A percentile compares a stretch with the other conserved stretches of the same genome.
phyloP scores from a whole-genome alignment of 2,329 filamentous ascomycete genomes.

The Nemania abortiva region DNA sequence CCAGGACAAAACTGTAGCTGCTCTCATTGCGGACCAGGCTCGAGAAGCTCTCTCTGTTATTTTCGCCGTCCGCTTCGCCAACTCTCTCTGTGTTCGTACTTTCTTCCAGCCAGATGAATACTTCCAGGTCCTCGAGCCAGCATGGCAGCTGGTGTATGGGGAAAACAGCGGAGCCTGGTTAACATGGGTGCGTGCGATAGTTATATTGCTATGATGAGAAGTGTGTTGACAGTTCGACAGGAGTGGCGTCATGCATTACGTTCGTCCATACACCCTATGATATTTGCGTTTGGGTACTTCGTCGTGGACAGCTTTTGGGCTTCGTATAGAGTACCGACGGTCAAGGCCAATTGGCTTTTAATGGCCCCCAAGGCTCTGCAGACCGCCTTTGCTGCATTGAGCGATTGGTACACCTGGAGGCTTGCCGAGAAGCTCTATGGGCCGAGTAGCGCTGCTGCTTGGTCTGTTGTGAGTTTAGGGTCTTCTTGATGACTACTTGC shows the following conservation, averaged over 20 bases:
- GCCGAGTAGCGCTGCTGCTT: conserved; percentile 69
- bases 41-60: conserved; percentile 56
- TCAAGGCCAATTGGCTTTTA: conserved; percentile 75
- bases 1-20: conserved; percentile 42
- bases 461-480: conserved; percentile 72
- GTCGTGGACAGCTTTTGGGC: conserved; percentile 68
- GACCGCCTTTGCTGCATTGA: conserved; percentile 79
- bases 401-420: conserved; percentile 90
- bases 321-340: conserved; percentile 57
- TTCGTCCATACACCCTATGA: conserved; percentile 88
- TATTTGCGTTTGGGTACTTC: conserved; percentile 84
- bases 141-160: conserved; percentile 90
- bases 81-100: conserved; percentile 81
- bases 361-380: conserved; percentile 81
- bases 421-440: conserved; percentile 82
- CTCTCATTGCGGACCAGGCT: conserved; percentile 51
- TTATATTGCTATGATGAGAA: neutral
- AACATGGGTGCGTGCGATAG: conserved; percentile 80
- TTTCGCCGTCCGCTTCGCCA: conserved; percentile 80
- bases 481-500: neutral
- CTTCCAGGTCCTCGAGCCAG: conserved; percentile 94
- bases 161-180: conserved; percentile 84
- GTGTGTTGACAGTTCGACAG: conserved; percentile 60
- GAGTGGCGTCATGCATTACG: conserved; percentile 93
- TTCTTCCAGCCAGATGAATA: conserved; percentile 99